Percentiles rank a stretch among this genome's conserved stretches.
Conservation (phyloP, 2,329 filamentous ascomycete genomes). For the Trichoderma koningii region DNA sequence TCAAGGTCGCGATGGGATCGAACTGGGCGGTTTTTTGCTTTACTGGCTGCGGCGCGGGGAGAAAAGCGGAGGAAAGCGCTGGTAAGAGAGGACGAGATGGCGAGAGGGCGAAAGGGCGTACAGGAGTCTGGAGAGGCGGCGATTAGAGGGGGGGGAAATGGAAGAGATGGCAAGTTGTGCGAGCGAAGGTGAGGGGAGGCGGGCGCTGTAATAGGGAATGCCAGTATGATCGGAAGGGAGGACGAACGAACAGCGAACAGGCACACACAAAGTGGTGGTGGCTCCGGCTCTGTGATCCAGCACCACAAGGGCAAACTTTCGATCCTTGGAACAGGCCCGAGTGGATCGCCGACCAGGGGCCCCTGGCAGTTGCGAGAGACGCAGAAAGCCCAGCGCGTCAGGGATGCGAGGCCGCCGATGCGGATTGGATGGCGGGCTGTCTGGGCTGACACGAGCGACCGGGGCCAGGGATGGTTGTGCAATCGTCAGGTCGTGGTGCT, state of each 20-base stretch:
- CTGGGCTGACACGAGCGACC: conserved; percentile 29
- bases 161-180: conserved; percentile 8
- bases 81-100: not conserved
- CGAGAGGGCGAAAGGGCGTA: not conserved
- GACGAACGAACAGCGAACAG: not conserved
- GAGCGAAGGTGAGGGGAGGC: conserved; percentile 25
- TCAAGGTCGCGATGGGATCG: conserved; percentile 11
- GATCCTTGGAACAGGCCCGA: conserved; percentile 30
- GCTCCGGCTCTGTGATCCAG: conserved; percentile 29
- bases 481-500: too few species aligned
- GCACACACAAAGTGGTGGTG: not conserved
- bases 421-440: conserved; percentile 28
- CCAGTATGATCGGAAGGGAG: conserved; percentile 29
- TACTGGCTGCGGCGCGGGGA: not conserved
- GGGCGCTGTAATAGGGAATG: conserved; percentile 29
- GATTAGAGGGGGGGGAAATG: conserved; percentile 15
- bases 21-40: not conserved
- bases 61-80: not conserved
- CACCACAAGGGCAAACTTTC: conserved; percentile 26
- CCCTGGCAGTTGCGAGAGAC: conserved; percentile 15
- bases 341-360: conserved; percentile 31
- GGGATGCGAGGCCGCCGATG: conserved; percentile 9
- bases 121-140: conserved; percentile 1
- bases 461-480: conserved; percentile 7
- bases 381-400: conserved; percentile 24